Percentiles rank a stretch among this genome's conserved stretches.
These are phyloP conservation scores for Blastobotrys mokoenaii DNA, from an alignment of 805 yeast genomes.

Conservation along the genomic window DNA sequence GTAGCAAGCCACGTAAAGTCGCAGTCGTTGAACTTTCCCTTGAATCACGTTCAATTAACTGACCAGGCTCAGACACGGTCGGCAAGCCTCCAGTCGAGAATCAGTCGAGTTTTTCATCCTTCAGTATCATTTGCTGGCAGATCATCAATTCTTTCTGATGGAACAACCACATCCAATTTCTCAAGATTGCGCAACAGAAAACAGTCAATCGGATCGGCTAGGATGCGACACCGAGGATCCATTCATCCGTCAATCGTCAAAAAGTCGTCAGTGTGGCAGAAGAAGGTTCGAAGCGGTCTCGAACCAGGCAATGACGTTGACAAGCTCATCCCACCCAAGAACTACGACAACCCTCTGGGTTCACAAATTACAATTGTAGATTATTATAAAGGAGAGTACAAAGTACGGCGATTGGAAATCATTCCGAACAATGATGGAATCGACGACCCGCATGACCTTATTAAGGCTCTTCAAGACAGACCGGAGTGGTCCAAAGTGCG, in stretches of 20 bases:
- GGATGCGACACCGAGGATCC: background rate
- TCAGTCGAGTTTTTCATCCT: too few relatives aligned
- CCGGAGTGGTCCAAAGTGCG: conserved; percentile 45
- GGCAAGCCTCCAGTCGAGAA: too few relatives aligned
- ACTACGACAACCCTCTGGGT: conserved; percentile 34
- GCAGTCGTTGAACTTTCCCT: too few relatives aligned
- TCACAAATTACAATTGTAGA: conserved; percentile 48
- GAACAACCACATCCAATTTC: background rate
- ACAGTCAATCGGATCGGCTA: background rate
- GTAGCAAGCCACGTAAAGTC: too few relatives aligned
- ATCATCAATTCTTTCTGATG: background rate
- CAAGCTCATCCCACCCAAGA: conserved; percentile 43
- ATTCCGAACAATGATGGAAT: conserved; percentile 3
- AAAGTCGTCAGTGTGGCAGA: background rate
- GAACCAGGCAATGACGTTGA: conserved; percentile 52
- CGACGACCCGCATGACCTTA: conserved; percentile 22
- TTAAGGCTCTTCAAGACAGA: conserved; percentile 25
- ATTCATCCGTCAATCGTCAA: background rate
- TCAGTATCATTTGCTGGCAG: too few relatives aligned
- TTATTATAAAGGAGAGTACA: conserved; percentile 36
- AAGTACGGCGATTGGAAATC: conserved; percentile 38
- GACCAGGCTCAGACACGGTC: too few relatives aligned
- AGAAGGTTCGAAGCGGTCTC: conserved; percentile 34
- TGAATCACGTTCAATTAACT: too few relatives aligned
- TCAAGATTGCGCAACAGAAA: background rate